Evolutionary conservation across 1,284 basidiomycete genomes (phyloP), one percentile per base, ranked within the genome.

Genomic region (Cerioporus squamosus): DNA sequence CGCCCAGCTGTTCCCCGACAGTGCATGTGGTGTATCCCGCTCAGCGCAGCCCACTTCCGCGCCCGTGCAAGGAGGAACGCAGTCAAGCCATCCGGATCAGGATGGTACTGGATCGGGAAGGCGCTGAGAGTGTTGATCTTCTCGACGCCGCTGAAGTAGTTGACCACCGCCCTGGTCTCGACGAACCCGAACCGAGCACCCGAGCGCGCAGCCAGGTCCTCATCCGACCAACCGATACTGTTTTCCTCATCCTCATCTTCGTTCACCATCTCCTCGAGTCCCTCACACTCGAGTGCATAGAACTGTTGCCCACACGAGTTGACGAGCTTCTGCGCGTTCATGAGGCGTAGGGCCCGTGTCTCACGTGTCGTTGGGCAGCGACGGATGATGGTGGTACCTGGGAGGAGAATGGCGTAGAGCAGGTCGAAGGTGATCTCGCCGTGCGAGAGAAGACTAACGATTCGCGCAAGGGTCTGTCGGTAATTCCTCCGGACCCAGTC

Each of bases 401-500:
- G 58, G 23, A 60, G n/a, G 33, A 60, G 49, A 45, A 60, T 48
- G 14, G 58, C 53, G 67, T 82, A 81, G 33, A 86, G 74, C 22
- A 82, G 74, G 15, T 81, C 77, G 63, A 76, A 85, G 3, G 80
- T 81, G 60, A 86, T 85, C 63, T 86, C 83, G 10, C 73, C 75
- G 55, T 83, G 79, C 2, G 77, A 65, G 12, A 74, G 78, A 22
- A 85, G 75, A 23, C 76, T 75, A 0, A 75, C 68, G 59, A 86
- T 75, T 22, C 72, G 77, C 5, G 72, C 67, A 36, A 85, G 68
- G 0, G 80, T 84, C 15, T 72, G 68, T 43, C 72, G 73, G 68
- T 82, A 85, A 61, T 85, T 81, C 8, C 70, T 69, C 15, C 76
- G 73, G 45, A 86, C 67, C 56, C 79, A 81, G 39, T 74, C 70